Conservation (phyloP, 169 alveolate species). For the Plasmodium vivax region DNA sequence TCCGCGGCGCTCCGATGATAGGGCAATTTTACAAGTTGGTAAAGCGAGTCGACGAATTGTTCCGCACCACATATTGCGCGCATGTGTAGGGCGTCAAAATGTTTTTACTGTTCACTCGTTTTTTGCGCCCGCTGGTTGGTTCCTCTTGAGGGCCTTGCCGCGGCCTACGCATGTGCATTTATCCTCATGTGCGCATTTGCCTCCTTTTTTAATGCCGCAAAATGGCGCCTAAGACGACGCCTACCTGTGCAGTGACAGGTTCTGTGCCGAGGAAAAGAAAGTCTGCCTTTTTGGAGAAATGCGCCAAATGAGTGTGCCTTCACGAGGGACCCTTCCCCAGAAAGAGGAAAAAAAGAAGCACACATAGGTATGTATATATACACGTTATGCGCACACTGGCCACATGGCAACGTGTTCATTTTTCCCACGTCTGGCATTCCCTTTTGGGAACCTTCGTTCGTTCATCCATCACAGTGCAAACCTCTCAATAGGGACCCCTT, state of each 20-base stretch:
- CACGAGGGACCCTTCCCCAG: neutral
- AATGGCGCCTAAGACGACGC: neutral
- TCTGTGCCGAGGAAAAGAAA: neutral
- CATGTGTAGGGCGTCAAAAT: neutral
- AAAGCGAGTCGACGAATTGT: neutral
- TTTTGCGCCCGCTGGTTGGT: neutral
- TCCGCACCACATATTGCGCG: neutral
- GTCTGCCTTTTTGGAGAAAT: neutral
- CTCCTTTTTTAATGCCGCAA: neutral
- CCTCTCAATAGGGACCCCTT: neutral
- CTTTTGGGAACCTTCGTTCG: neutral
- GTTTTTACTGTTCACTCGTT: neutral
- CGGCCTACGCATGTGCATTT: neutral
- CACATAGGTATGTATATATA: neutral
- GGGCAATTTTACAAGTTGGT: neutral
- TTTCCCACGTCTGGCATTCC: neutral
- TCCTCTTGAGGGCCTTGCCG: neutral
- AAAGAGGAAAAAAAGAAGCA: neutral
- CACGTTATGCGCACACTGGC: neutral
- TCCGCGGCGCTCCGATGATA: neutral
- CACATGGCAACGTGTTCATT: neutral
- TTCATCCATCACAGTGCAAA: neutral
- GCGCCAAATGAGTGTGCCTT: neutral
- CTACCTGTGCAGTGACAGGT: neutral
- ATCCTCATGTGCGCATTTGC: neutral